These are phyloP conservation scores for Phlegmacium glaucopus DNA, from an alignment of 768 basidiomycete species.

Conservation along the genomic window DNA sequence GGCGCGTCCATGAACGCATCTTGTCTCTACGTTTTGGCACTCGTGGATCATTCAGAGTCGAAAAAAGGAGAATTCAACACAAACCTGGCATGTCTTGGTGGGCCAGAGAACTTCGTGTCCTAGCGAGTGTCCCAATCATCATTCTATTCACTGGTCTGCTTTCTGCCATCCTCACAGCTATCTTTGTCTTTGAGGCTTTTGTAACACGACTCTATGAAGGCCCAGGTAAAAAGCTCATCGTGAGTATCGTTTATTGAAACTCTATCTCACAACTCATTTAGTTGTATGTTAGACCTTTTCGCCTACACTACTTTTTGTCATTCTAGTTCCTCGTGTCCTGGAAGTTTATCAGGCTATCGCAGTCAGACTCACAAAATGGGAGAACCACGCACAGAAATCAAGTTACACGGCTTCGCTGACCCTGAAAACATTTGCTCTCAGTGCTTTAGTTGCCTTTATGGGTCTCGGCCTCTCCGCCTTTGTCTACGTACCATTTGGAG, in stretches of 20 bases:
- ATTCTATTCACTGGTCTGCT: slow-evolving; percentile 68
- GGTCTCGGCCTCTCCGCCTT: slow-evolving; percentile 93
- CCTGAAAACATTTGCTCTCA: slow-evolving; percentile 86
- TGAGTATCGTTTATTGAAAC: slow-evolving; percentile 35
- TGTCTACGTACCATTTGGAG: slow-evolving; percentile 93
- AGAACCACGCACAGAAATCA: slow-evolving; percentile 85
- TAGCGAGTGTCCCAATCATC: slow-evolving; percentile 71
- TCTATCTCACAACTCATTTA: background rate
- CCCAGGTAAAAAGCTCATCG: slow-evolving; percentile 74
- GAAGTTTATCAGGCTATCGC: slow-evolving; percentile 70
- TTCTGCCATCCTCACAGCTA: slow-evolving; percentile 67
- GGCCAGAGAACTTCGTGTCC: slow-evolving; percentile 63
- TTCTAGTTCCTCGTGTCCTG: slow-evolving; percentile 78
- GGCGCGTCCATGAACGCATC: slow-evolving; percentile 83
- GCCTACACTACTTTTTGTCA: slow-evolving; percentile 81
- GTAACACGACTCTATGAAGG: slow-evolving; percentile 87
- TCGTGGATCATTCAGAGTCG: slow-evolving; percentile 71
- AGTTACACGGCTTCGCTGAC: slow-evolving; percentile 78
- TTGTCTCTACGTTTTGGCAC: slow-evolving; percentile 84
- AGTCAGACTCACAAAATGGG: slow-evolving; percentile 74
- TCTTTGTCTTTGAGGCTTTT: slow-evolving; percentile 89
- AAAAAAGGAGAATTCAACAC: slow-evolving; percentile 65
- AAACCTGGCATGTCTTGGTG: slow-evolving; percentile 64
- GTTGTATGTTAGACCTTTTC: slow-evolving; percentile 54
- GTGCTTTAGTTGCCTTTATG: slow-evolving; percentile 87